A percentile compares a stretch with the other conserved stretches of the same genome.
These are phyloP conservation scores for Luvunga scandens DNA, from an alignment of 345 rosid genomes.

Conservation along the genomic window DNA sequence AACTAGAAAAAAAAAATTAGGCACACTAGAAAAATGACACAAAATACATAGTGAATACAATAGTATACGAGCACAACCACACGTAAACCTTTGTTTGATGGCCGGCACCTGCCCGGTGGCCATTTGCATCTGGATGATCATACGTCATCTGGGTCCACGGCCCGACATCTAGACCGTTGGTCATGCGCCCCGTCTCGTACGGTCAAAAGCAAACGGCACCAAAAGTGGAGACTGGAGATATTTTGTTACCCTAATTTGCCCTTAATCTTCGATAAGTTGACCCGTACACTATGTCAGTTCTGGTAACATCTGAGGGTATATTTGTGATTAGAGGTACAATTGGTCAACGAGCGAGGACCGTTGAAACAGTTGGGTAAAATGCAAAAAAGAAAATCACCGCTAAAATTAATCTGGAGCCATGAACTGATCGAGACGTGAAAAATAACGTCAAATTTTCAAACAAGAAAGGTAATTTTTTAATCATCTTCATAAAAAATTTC, in stretches of 20 bases:
- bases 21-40: no score
- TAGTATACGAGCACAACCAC: no score
- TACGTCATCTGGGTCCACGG: not conserved
- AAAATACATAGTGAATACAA: no score
- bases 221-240: not conserved
- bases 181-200: not conserved
- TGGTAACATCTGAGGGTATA: not conserved
- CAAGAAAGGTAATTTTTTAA: not conserved
- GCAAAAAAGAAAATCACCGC: not conserved
- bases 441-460: not conserved
- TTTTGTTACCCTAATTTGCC: not conserved
- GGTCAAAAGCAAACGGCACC: not conserved
- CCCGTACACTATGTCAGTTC: not conserved
- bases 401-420: not conserved
- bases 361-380: slow-evolving; percentile 1
- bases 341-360: not conserved
- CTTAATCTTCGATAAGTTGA: not conserved
- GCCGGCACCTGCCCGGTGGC: no score
- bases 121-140: not conserved
- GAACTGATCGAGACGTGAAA: no score
- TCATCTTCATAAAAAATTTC: not conserved
- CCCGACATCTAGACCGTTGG: not conserved
- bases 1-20: no score
- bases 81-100: no score
- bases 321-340: not conserved